Evolutionary conservation across 257 asterid species (phyloP).

Genomic region (Solanum chmielewskii): DNA sequence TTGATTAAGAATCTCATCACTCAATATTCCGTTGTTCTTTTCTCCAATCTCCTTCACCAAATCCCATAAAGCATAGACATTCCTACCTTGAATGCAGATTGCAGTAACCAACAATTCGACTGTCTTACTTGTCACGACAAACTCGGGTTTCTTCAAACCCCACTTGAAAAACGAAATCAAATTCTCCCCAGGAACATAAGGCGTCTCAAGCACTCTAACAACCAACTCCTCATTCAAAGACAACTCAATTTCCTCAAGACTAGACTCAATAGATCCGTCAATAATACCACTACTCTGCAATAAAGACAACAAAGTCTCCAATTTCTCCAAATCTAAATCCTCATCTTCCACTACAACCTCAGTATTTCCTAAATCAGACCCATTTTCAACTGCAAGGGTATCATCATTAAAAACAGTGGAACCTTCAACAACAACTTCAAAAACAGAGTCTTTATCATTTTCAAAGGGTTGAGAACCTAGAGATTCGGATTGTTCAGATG

Average conservation of each 20-base stretch:
- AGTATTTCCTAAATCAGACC: neutral
- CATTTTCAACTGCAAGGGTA: neutral
- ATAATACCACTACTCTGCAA: slow-evolving; percentile 49
- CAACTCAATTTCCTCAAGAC: slow-evolving; percentile 36
- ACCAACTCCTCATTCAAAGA: slow-evolving; percentile 45
- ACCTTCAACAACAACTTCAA: neutral
- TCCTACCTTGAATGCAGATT: slow-evolving; percentile 26
- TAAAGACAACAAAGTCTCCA: slow-evolving; percentile 57
- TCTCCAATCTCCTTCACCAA: slow-evolving; percentile 45
- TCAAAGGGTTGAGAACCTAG: neutral
- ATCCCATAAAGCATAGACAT: slow-evolving; percentile 67
- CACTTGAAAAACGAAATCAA: slow-evolving; percentile 56
- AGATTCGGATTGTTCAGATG: slow-evolving; percentile 13
- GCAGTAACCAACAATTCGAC: slow-evolving; percentile 40
- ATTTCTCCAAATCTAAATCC: slow-evolving; percentile 32
- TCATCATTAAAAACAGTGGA: neutral
- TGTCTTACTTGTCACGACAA: slow-evolving; percentile 14
- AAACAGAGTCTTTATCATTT: neutral
- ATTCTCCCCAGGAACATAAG: slow-evolving; percentile 44
- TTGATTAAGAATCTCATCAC: slow-evolving; percentile 37
- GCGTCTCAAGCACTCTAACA: slow-evolving; percentile 49
- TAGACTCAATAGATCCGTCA: slow-evolving; percentile 34
- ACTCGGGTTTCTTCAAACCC: slow-evolving; percentile 32
- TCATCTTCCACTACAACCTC: neutral
- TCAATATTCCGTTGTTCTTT: slow-evolving; percentile 44